Evolutionary conservation across 179 eudicot species (phyloP).

Genomic region (Nepenthes alata): DNA sequence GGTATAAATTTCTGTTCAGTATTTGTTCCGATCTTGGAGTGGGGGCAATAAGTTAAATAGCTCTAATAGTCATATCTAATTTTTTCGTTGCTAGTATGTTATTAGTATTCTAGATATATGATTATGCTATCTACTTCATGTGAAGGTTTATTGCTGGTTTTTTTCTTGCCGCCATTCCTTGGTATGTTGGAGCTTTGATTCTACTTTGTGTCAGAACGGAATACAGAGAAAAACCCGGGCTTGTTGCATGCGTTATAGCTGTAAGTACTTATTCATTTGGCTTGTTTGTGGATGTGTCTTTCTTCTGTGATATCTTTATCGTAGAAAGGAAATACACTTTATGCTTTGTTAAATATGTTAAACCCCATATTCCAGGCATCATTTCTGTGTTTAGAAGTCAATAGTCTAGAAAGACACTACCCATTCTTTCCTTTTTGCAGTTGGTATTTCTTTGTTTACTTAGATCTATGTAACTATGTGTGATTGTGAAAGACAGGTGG

Average conservation of each 20-base stretch:
- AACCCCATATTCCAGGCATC: background rate
- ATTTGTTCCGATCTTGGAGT: too few species aligned
- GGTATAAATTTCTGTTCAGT: too few species aligned
- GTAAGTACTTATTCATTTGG: conserved; percentile 31
- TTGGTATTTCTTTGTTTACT: too few species aligned
- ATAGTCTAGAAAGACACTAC: too few species aligned
- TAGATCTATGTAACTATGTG: too few species aligned
- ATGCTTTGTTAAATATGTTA: background rate
- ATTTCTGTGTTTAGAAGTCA: background rate
- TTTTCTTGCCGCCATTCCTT: conserved; percentile 70
- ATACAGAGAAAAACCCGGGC: conserved; percentile 84
- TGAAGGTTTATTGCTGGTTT: conserved; percentile 75
- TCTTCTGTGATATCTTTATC: background rate
- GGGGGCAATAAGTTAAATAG: too few species aligned
- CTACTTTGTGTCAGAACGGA: conserved; percentile 59
- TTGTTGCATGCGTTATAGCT: conserved; percentile 73
- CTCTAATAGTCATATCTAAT: too few species aligned
- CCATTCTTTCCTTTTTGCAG: too few species aligned
- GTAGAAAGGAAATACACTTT: background rate
- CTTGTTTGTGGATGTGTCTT: background rate
- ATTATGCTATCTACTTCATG: background rate
- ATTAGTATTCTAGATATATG: too few species aligned
- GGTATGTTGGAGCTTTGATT: conserved; percentile 84
- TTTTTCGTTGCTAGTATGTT: too few species aligned
- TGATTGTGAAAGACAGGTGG: too few species aligned